phyloP scores from a whole-genome alignment of 2,329 filamentous ascomycete genomes.

The Diaporthe nobilis region DNA sequence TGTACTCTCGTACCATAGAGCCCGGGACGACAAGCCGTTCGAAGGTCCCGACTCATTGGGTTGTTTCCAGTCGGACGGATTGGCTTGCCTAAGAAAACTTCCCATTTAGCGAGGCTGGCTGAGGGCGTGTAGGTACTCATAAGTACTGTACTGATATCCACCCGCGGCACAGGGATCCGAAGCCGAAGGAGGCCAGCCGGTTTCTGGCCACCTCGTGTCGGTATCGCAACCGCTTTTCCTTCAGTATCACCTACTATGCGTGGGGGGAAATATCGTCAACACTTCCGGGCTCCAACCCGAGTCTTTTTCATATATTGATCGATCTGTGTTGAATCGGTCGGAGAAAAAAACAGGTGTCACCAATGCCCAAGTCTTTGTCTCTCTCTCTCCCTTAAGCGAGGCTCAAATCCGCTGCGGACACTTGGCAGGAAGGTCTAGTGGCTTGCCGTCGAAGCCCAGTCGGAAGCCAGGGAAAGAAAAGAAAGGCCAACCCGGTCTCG shows the following conservation, averaged over 20 bases:
- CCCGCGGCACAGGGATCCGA: background rate
- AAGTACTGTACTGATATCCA: background rate
- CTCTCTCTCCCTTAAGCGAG: conserved; percentile 13
- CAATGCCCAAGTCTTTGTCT: conserved; percentile 14
- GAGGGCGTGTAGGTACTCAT: background rate
- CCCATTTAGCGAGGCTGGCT: background rate
- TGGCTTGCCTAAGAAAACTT: background rate
- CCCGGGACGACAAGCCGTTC: background rate
- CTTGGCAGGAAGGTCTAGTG: conserved; percentile 1
- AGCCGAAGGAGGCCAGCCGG: background rate
- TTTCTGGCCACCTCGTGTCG: background rate
- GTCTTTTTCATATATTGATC: too few relatives aligned
- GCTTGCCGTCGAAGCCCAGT: background rate
- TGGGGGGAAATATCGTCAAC: background rate
- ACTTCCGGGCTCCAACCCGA: too few relatives aligned
- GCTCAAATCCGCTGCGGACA: background rate
- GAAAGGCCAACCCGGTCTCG: background rate
- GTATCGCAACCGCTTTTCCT: background rate
- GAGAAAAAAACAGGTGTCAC: conserved; percentile 10
- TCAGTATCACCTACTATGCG: background rate
- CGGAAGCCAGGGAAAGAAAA: background rate
- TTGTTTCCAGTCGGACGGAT: background rate
- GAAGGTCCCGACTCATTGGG: background rate
- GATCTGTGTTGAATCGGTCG: background rate
- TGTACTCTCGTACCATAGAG: background rate